Evolutionary conservation across 2,329 filamentous ascomycete species (phyloP).

Genomic region (Lachnellula arida): DNA sequence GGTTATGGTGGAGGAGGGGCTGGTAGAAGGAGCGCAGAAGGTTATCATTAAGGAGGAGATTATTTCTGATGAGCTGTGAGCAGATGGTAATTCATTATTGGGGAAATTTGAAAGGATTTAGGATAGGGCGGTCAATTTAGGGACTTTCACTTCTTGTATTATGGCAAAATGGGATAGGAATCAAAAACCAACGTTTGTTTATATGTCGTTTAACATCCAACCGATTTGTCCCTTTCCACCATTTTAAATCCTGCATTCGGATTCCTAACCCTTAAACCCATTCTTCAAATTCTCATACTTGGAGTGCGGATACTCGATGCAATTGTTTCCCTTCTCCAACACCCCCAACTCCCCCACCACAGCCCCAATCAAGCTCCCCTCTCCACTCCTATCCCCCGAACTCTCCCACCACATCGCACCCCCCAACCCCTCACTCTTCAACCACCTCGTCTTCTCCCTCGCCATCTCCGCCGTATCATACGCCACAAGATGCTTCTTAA

Average conservation of each 20-base stretch:
- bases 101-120: too few species aligned
- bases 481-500: slow-evolving; percentile 62
- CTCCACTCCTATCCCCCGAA: slow-evolving; percentile 65
- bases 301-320: slow-evolving; percentile 56
- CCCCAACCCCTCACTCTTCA: slow-evolving; percentile 63
- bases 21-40: not conserved
- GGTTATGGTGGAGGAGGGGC: slow-evolving; percentile 6
- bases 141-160: not conserved
- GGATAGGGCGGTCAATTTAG: not conserved
- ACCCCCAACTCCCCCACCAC: slow-evolving; percentile 53
- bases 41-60: not conserved
- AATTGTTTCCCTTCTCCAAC: slow-evolving; percentile 55
- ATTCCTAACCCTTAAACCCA: slow-evolving; percentile 45
- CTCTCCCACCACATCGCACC: slow-evolving; percentile 94
- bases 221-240: too few species aligned
- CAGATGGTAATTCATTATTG: not conserved
- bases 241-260: too few species aligned
- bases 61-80: not conserved
- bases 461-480: slow-evolving; percentile 73
- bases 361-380: slow-evolving; percentile 63
- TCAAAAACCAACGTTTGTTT: too few species aligned
- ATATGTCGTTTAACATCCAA: not conserved
- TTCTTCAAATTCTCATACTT: slow-evolving; percentile 67
- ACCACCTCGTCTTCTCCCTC: slow-evolving; percentile 64
- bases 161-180: too few species aligned